A percentile compares a stretch with the other conserved stretches of the same genome.
Conservation (phyloP, 2,329 filamentous ascomycete genomes). For the Diaporthe caulivora region DNA sequence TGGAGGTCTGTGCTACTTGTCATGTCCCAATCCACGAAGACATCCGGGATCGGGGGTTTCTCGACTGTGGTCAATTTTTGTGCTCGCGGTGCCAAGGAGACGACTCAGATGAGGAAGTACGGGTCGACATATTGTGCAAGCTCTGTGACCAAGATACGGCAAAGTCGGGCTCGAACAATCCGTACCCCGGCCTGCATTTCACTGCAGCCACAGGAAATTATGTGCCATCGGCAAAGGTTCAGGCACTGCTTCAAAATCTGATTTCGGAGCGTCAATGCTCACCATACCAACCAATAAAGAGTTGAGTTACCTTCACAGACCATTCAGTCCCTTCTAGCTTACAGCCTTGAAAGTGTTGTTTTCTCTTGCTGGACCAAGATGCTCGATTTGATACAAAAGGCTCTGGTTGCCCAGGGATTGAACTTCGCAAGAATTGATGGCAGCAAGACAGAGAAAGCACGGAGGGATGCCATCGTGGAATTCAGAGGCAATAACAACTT, state of each 20-base stretch:
- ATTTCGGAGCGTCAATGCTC: not conserved
- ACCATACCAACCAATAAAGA: not conserved
- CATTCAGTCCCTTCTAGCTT: not conserved
- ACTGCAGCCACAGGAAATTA: not conserved
- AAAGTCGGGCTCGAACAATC: not conserved
- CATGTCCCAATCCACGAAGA: not conserved
- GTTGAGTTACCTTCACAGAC: not conserved
- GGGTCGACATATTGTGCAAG: not conserved
- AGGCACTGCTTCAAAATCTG: not conserved
- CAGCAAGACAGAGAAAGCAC: not conserved
- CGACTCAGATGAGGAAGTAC: not conserved
- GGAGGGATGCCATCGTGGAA: not conserved
- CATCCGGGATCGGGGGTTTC: not conserved
- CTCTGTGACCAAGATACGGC: not conserved
- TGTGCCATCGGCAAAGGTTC: not conserved
- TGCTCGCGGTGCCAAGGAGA: not conserved
- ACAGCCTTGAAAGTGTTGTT: not conserved
- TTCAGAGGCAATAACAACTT: not conserved
- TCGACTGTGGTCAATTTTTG: not conserved
- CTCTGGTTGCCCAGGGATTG: not conserved
- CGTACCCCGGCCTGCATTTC: not conserved
- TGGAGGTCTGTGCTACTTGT: not conserved
- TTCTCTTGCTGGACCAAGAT: not conserved
- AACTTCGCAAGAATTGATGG: not conserved
- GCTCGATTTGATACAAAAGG: constrained; percentile 11